These are phyloP conservation scores for Gamsiella multidivaricata DNA, from an alignment of 192 early-diverging fungal species.

Conservation along the genomic window DNA sequence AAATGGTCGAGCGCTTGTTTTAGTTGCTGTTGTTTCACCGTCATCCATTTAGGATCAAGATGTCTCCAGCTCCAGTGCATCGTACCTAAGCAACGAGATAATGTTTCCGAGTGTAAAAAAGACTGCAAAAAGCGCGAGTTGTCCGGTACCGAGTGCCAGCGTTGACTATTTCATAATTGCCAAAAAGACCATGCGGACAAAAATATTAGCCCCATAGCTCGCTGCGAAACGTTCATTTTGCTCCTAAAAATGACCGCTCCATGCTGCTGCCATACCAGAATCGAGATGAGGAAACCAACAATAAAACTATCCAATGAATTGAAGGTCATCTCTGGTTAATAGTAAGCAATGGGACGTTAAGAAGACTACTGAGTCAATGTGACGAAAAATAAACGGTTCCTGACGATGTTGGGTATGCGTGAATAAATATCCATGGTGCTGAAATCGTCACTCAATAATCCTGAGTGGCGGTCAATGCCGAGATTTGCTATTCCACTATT, in stretches of 20 bases:
- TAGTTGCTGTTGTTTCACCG: no score
- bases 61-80: neutral
- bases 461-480: no score
- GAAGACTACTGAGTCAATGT: no score
- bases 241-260: neutral
- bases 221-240: neutral
- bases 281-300: constrained; percentile 80
- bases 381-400: no score
- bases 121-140: constrained; percentile 84
- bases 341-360: no score
- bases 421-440: neutral
- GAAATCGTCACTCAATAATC: no score
- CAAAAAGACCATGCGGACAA: no score
- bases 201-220: no score
- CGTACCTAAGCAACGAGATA: constrained; percentile 77
- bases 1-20: no score
- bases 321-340: neutral
- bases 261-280: constrained; percentile 66
- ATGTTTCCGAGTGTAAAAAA: constrained; percentile 93
- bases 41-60: no score
- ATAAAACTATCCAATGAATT: constrained; percentile 74
- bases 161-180: constrained; percentile 73
- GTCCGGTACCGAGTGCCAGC: constrained; percentile 62
- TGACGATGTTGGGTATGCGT: neutral
- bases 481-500: no score